These are phyloP conservation scores for Ceratobasidium sp. DNA, from an alignment of 1,284 basidiomycete species.

Conservation along the genomic window DNA sequence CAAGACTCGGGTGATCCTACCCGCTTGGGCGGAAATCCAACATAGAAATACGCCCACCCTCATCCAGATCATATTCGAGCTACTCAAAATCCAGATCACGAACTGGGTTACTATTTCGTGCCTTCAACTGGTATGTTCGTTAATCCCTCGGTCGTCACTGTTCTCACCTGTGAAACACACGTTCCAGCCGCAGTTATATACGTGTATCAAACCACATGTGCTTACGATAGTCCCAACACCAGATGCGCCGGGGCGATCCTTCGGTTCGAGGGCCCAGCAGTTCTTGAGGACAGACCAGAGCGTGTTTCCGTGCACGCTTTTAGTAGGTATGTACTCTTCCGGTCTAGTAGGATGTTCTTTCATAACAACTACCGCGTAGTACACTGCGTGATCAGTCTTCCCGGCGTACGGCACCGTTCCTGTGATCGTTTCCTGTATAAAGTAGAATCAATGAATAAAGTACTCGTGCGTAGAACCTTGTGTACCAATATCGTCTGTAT, in stretches of 20 bases:
- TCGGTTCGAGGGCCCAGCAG: constrained; percentile 4
- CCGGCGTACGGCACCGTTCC: background rate
- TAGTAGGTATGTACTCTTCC: background rate
- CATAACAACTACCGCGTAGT: background rate
- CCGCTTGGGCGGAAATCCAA: too few relatives aligned
- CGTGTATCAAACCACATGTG: too few relatives aligned
- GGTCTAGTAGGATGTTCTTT: background rate
- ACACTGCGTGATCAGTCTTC: background rate
- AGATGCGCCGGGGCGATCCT: background rate
- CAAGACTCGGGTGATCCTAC: too few relatives aligned
- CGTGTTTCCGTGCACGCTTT: background rate
- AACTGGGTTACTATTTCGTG: too few relatives aligned
- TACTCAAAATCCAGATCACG: too few relatives aligned
- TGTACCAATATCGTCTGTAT: constrained; percentile 10
- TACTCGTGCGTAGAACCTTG: background rate
- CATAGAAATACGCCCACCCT: too few relatives aligned
- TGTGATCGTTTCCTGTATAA: constrained; percentile 6
- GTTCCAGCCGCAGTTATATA: too few relatives aligned
- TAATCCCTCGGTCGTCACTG: too few relatives aligned
- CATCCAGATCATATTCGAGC: too few relatives aligned
- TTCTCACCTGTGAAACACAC: too few relatives aligned
- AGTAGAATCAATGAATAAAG: background rate
- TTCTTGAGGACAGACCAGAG: background rate
- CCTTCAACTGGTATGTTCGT: too few relatives aligned
- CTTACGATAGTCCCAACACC: too few relatives aligned